Conservation (phyloP, 148 eudicot species). For the Fallopia convolvulus region DNA sequence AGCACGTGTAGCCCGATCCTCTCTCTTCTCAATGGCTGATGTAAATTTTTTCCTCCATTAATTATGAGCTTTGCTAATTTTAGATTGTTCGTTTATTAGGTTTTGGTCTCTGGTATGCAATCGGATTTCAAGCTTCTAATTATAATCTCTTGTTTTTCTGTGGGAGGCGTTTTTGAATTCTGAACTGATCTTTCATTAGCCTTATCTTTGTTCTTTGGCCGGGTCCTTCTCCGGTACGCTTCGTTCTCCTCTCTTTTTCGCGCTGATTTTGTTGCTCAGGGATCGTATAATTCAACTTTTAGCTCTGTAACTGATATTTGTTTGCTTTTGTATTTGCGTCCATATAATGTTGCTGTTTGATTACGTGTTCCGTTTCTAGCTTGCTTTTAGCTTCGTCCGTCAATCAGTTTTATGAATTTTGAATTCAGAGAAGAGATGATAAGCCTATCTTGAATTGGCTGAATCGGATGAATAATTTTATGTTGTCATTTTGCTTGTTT, state of each 20-base stretch:
- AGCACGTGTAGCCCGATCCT: neutral
- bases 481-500: neutral
- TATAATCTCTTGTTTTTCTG: neutral
- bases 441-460: neutral
- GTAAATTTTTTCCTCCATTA: constrained; percentile 3
- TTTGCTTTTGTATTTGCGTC: neutral
- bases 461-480: neutral
- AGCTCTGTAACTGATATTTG: neutral
- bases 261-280: neutral
- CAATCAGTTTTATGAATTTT: neutral
- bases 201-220: neutral
- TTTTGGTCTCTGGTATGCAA: neutral
- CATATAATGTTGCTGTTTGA: neutral
- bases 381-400: neutral
- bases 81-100: neutral
- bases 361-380: neutral
- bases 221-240: constrained; percentile 1
- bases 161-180: neutral
- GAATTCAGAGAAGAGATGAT: neutral
- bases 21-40: constrained; percentile 1
- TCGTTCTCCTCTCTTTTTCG: neutral
- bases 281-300: neutral
- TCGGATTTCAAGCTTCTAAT: neutral
- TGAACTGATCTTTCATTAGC: neutral
- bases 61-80: constrained; percentile 7